phyloP scores from a whole-genome alignment of 2,329 filamentous ascomycete species.

The Xylaria digitata region DNA sequence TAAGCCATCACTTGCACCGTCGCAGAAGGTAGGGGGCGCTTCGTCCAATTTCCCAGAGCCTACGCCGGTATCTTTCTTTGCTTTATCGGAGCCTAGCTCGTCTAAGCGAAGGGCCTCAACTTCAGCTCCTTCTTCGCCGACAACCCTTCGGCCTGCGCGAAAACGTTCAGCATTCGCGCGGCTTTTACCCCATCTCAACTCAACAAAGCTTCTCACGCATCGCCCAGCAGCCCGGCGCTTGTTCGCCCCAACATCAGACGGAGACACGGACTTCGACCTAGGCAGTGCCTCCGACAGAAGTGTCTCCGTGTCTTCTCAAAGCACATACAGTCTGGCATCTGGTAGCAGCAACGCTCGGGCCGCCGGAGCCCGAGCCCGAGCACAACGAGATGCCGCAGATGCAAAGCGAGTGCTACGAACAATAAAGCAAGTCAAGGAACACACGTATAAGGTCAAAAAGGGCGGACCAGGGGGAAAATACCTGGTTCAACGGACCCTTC shows the following conservation, averaged over 20 bases:
- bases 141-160: neutral
- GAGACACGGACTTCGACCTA: neutral
- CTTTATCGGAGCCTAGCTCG: neutral
- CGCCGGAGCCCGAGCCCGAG: neutral
- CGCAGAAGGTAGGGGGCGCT: neutral
- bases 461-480: slow-evolving; percentile 18
- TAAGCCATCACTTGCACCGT: neutral
- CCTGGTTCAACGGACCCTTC: slow-evolving; percentile 19
- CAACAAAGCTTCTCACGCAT: neutral
- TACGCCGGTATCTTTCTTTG: neutral
- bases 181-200: neutral
- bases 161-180: neutral
- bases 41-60: neutral
- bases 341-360: neutral
- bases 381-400: slow-evolving; percentile 11
- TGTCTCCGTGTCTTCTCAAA: slow-evolving; percentile 10
- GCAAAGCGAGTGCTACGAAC: slow-evolving; percentile 20
- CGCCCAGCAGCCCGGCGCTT: neutral
- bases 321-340: slow-evolving; percentile 11
- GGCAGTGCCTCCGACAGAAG: slow-evolving; percentile 9
- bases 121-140: slow-evolving; percentile 11
- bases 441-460: slow-evolving; percentile 15
- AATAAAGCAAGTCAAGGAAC: slow-evolving; percentile 19
- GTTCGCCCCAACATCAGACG: neutral
- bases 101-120: neutral